Evolutionary conservation across 1,284 basidiomycete species (phyloP), one percentile per base, ranked within the genome.

Genomic region (Apiotrichum domesticum): DNA sequence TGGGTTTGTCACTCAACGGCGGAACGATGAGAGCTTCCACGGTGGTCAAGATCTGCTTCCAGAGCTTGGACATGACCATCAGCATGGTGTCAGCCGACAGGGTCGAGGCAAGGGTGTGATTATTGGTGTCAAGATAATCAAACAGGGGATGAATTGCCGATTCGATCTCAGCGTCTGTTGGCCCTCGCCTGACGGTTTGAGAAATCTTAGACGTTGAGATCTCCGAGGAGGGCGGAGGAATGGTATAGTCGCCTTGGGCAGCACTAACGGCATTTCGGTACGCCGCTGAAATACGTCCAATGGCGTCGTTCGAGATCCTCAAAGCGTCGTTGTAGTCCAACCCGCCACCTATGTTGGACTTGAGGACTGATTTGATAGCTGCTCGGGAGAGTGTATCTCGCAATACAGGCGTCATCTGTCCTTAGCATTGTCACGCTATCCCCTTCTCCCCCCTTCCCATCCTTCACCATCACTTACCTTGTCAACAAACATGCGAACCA

Each of bases 401-500:
- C 65, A 98, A 87, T 68, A 95, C 88, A 0, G 95, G 91, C 11
- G 88, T 85, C 89, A 98, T 97, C 93, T 96, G 64, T 1, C 1
- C 15, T 54, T 10, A 58, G 51, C 35, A 29, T 29, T 29, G 29
- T 29, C 29, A 29, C 29, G 29, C 29, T 3, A 29, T 29, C 29
- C 29, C 29, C 29, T 29, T 29, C 29, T 29, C 29, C 29, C 29
- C 29, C 29, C 29, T 29, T 29, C 29, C 29, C 29, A 29, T 3
- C 29, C 29, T 29, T 29, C 29, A 29, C 29, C 29, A 29, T 52
- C 87, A 90, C 84, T 97, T 53, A 88, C 92, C 84, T 98, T 98
- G 80, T 98, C 95, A 52, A 98, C 90, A 73, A 98, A 95, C 46
- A 90, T 89, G 7, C 93, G 83, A 47, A 95, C 84, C 96, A 99